Evolutionary conservation across 139 green algal species (phyloP).

Genomic region (Micractinium conductrix): DNA sequence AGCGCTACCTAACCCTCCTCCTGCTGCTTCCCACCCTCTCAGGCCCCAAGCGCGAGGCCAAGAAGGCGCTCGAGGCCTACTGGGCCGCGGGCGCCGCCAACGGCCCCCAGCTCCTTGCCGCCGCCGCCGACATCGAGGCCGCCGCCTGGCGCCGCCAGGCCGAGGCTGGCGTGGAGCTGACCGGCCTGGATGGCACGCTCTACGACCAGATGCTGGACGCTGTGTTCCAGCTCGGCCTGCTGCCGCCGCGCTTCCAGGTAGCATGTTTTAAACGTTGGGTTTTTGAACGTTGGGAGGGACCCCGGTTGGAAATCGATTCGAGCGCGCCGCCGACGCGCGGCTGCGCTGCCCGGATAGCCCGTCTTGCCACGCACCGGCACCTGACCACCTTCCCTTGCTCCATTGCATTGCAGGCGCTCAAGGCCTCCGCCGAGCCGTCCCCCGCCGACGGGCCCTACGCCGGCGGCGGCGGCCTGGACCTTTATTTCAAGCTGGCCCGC

Average conservation of each 20-base stretch:
- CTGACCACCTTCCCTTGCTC: too few relatives aligned
- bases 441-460: conserved; percentile 45
- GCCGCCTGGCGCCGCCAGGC: conserved; percentile 66
- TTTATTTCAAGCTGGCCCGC: conserved; percentile 91
- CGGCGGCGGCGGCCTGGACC: conserved; percentile 56
- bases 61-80: conserved; percentile 83
- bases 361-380: too few relatives aligned
- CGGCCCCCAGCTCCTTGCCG: conserved; percentile 61
- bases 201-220: conserved; percentile 94
- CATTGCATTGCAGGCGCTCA: too few relatives aligned
- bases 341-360: too few relatives aligned
- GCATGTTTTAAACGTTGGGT: too few relatives aligned
- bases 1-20: too few relatives aligned
- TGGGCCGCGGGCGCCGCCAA: conserved; percentile 64
- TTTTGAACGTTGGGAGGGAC: too few relatives aligned
- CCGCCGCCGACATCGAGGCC: conserved; percentile 45
- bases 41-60: conserved; percentile 85
- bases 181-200: conserved; percentile 84
- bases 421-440: too few relatives aligned
- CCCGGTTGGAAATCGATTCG: too few relatives aligned
- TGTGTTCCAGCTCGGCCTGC: conserved; percentile 72
- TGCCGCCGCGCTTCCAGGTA: conserved; percentile 78
- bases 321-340: too few relatives aligned
- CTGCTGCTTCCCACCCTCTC: background rate
- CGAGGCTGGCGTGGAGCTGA: conserved; percentile 58